phyloP scores from a whole-genome alignment of 1,284 basidiomycete species.

The Taiwanofungus camphoratus region DNA sequence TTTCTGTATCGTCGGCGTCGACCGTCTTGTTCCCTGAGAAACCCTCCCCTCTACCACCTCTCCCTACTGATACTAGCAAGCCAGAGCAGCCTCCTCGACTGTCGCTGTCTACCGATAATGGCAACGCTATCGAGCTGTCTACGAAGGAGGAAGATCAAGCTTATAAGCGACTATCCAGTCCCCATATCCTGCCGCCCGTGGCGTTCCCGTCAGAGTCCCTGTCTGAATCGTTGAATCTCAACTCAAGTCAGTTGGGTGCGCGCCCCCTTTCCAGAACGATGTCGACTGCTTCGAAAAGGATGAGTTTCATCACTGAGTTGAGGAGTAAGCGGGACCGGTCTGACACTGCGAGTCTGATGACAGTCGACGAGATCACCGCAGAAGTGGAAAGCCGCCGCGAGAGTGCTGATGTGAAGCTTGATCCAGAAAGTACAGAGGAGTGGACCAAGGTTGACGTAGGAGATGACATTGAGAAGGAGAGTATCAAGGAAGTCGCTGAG shows the following conservation, averaged over 20 bases:
- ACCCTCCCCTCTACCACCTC: conserved; percentile 18
- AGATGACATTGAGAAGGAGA: conserved; percentile 36
- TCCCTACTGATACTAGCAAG: conserved; percentile 21
- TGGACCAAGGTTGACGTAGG: conserved; percentile 61
- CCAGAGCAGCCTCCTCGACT: conserved; percentile 54
- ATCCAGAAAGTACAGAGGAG: conserved; percentile 49
- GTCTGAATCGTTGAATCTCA: conserved; percentile 69
- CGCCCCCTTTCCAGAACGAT: conserved; percentile 32
- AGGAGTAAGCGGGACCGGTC: conserved; percentile 77
- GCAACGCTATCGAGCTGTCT: conserved; percentile 34
- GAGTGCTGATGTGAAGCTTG: conserved; percentile 40
- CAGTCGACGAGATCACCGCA: conserved; percentile 96
- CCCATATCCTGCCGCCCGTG: conserved; percentile 76
- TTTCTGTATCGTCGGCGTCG: conserved; percentile 45
- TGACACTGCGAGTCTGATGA: conserved; percentile 89
- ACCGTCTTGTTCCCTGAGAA: conserved; percentile 16
- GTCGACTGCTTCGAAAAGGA: conserved; percentile 59
- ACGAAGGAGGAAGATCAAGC: conserved; percentile 1
- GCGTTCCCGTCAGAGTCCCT: conserved; percentile 74
- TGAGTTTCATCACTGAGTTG: conserved; percentile 76
- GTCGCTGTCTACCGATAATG: conserved; percentile 49
- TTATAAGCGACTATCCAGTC: conserved; percentile 27
- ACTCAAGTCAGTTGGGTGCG: conserved; percentile 28
- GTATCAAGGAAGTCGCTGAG: conserved; percentile 35
- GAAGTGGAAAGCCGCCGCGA: conserved; percentile 85